Conservation (phyloP, 2,329 filamentous ascomycete species). For the Colletotrichum theobromicola region DNA sequence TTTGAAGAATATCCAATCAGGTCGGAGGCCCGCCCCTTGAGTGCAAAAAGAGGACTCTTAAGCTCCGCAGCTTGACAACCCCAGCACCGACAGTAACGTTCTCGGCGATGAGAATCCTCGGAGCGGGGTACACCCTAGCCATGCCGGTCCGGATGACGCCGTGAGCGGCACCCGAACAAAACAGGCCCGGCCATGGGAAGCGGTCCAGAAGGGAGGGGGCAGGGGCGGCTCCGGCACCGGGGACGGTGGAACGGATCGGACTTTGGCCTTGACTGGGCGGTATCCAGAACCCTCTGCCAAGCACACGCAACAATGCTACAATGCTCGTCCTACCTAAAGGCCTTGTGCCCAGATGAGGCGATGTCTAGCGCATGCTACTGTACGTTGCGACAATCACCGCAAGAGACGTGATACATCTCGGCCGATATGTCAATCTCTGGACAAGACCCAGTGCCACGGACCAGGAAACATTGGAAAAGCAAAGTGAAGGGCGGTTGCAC, state of each 20-base stretch:
- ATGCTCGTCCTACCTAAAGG: no score
- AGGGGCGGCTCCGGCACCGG: no score
- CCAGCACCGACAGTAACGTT: neutral
- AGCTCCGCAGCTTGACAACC: neutral
- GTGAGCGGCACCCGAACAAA: neutral
- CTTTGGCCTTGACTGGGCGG: no score
- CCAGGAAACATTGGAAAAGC: neutral
- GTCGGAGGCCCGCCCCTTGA: neutral
- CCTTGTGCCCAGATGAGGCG: no score
- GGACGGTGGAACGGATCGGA: no score
- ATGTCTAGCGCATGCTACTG: no score
- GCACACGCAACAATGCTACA: no score
- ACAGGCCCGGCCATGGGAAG: no score
- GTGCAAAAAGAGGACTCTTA: neutral
- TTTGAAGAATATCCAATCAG: neutral
- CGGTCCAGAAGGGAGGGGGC: no score
- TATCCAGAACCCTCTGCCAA: no score
- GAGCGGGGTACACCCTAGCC: no score
- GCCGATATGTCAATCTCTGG: neutral
- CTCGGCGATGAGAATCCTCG: neutral
- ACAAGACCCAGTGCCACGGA: neutral
- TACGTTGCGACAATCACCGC: no score
- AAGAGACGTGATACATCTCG: neutral
- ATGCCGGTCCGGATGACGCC: neutral
- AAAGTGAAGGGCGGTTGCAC: neutral